Evolutionary conservation across 805 yeast species (phyloP).

Genomic region (Candida awuae): DNA sequence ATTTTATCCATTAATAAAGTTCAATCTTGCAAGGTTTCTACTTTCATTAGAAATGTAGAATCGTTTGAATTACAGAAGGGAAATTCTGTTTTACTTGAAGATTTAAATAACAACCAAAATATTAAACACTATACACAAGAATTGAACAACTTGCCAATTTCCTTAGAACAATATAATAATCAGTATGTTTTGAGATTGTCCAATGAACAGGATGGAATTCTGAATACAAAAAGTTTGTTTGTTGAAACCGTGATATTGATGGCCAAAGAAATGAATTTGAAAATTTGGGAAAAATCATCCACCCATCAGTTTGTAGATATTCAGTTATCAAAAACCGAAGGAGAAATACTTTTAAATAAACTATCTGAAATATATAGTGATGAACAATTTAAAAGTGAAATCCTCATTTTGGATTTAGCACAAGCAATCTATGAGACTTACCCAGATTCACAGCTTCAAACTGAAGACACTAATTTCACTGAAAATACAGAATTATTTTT

Average conservation of each 20-base stretch:
- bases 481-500: constrained; percentile 50
- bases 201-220: constrained; percentile 22
- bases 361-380: constrained; percentile 5
- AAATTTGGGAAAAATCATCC: constrained; percentile 44
- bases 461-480: constrained; percentile 1
- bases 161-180: constrained; percentile 12
- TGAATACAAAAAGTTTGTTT: constrained; percentile 13
- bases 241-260: constrained; percentile 15
- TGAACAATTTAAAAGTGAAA: constrained; percentile 25
- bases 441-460: constrained; percentile 26
- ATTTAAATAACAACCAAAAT: too few species aligned
- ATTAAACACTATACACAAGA: constrained; percentile 5
- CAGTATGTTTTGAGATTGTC: constrained; percentile 39
- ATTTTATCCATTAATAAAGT: too few species aligned
- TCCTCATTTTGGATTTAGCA: constrained; percentile 50
- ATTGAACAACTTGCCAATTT: neutral
- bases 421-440: constrained; percentile 49
- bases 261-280: constrained; percentile 18
- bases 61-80: too few species aligned
- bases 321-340: constrained; percentile 20
- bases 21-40: too few species aligned
- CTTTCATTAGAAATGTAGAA: too few species aligned
- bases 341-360: constrained; percentile 17
- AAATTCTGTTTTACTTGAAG: too few species aligned
- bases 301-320: constrained; percentile 42